Base-by-base conservation (phyloP, 352 stramenopile genomes). In the Pythium biforme region DNA sequence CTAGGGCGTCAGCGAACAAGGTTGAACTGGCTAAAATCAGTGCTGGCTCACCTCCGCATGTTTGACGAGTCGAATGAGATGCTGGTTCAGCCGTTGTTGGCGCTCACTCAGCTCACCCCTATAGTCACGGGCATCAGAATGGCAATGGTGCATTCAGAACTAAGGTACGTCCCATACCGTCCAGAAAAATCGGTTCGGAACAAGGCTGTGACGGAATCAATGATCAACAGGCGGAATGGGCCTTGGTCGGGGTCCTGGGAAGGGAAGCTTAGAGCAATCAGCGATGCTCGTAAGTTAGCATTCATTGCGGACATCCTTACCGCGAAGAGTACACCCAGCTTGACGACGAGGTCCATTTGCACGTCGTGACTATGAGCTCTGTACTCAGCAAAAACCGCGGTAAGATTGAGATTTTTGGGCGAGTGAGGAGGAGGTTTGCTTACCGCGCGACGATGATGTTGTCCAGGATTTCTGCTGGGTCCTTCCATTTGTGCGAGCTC, bases 391-490 rank as follows among this genome's bases (percentile, higher is more conserved):
- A 41, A 17, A 19, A 14, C 34, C 7, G 8, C 11, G 1, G 11
- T 31, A 20, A 50, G 15, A 51, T 20, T 5, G 55, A 52, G n/a
- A 43, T 19, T 26, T 47, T 26, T 14, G 19, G 2, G 14, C 19
- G 12, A 19, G 7, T 17, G 11, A 25, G 7, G 14, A 47, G 4
- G 40, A 6, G 0, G n/a, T 4, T 57, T 5, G 11, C 22, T 51
- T 51, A 91, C 81, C 89, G 81, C 17, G 90, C 92, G 37, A 97
- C 81, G 46, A 98, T 92, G 52, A 98, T 95, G 73, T 98, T 98
- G 65, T 98, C 93, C 23, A 98, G 76, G n/a, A 96, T 81, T 33
- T 97, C 92, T 0, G 84, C 70, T 23, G 86, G 68, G 54, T 98
- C 87, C 65, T 97, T 59, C 19, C 40, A 7, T 22, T 37, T 29